Conservation (phyloP, 1,139 yeast species). For the Suhomyces coccinellae region DNA sequence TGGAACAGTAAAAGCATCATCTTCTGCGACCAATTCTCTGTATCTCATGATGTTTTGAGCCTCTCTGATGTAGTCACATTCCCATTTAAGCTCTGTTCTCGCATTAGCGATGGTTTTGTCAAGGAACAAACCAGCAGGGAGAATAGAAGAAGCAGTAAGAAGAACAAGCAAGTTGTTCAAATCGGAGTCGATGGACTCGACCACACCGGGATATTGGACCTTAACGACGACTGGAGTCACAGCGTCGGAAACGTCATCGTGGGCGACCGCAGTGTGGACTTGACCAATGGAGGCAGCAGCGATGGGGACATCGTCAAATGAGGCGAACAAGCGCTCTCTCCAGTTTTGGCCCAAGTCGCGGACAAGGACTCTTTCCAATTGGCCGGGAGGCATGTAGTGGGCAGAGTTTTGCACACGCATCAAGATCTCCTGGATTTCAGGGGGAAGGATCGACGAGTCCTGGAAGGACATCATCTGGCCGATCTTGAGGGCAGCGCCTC, state of each 20-base stretch:
- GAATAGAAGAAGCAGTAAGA: conserved; percentile 78
- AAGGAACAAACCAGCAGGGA: conserved; percentile 89
- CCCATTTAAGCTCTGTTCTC: conserved; percentile 92
- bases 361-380: conserved; percentile 74
- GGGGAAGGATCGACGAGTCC: conserved; percentile 80
- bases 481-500: conserved; percentile 96
- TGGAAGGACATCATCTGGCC: conserved; percentile 97
- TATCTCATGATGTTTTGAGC: conserved; percentile 77
- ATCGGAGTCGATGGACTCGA: conserved; percentile 89
- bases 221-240: conserved; percentile 87
- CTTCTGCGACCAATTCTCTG: conserved; percentile 59
- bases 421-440: conserved; percentile 78
- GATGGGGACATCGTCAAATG: conserved; percentile 84
- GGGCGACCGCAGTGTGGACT: conserved; percentile 74
- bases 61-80: conserved; percentile 92
- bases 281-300: conserved; percentile 99
- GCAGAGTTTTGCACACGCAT: conserved; percentile 90
- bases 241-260: conserved; percentile 36
- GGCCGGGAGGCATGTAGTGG: conserved; percentile 94
- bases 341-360: conserved; percentile 76
- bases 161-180: conserved; percentile 79
- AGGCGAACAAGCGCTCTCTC: conserved; percentile 65
- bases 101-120: conserved; percentile 94
- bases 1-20: conserved; percentile 77
- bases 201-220: conserved; percentile 98